Percentiles rank a stretch among this genome's conserved stretches.
These are phyloP conservation scores for Acanthamoeba lenticulata DNA, from an alignment of 208 protist species.

Conservation along the genomic window DNA sequence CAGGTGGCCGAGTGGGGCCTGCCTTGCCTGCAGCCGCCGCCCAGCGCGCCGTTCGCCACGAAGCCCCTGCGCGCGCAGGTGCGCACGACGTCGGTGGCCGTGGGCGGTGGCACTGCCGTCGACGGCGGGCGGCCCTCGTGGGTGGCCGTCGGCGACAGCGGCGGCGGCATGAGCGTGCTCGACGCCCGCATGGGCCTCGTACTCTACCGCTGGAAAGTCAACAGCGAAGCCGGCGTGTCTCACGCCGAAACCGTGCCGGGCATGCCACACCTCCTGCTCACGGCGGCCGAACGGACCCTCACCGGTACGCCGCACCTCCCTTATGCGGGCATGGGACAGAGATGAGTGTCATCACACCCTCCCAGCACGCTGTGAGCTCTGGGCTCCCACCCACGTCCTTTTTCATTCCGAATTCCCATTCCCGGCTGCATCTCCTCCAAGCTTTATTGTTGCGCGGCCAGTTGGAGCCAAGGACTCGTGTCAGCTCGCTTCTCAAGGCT, in stretches of 20 bases:
- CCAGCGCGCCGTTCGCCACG: neutral
- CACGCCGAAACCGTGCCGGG: neutral
- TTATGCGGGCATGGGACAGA: too few species aligned
- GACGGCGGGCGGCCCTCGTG: neutral
- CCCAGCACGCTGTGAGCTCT: too few species aligned
- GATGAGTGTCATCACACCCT: too few species aligned
- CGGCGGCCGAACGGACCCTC: neutral
- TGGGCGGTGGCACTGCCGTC: neutral
- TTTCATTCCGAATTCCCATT: too few species aligned
- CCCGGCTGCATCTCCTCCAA: too few species aligned
- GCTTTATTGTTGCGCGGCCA: too few species aligned
- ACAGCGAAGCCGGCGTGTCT: neutral
- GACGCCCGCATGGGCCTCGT: conserved; percentile 26
- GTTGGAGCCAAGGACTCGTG: too few species aligned
- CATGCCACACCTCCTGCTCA: neutral
- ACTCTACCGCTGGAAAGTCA: neutral
- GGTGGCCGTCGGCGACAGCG: conserved; percentile 26
- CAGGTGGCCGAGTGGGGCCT: conserved; percentile 14
- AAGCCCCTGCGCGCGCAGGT: neutral
- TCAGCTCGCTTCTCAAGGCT: too few species aligned
- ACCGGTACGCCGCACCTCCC: neutral
- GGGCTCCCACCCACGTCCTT: too few species aligned
- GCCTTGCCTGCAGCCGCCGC: neutral
- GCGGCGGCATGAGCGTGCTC: conserved; percentile 15
- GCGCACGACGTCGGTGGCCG: neutral